Evolutionary conservation across 202 grass and related monocot species (phyloP), one percentile per base, ranked within the genome.

Genomic region (Digitaria exilis): DNA sequence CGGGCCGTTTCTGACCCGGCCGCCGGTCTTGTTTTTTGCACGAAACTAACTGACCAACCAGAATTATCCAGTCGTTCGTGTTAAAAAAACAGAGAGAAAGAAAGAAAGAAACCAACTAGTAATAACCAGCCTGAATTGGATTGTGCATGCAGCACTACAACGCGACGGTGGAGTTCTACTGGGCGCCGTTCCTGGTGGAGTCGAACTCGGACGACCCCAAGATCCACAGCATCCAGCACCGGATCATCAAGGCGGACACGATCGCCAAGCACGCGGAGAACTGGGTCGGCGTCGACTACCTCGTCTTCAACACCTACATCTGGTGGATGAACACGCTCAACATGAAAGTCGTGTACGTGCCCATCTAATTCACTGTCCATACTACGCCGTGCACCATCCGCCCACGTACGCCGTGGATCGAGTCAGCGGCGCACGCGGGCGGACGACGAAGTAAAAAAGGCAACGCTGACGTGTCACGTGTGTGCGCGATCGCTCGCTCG

Each of bases 101-200:
- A 55, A 6, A 6, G 19, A 54, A 9, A n/a, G 3, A 55, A 58
- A 13, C 22, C n/a, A n/a, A n/a, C n/a, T n/a, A n/a, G n/a, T n/a
- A n/a, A n/a, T 55, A 22, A 9, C 9, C 0, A 2, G 22, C 9
- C 21, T 2, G 54, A 57, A 59, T 55, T 59, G 10, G 21, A n/a
- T 0, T 0, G 9, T 4, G 24, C 1, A 4, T 52, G 79, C 84
- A 97, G 94, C 87, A 85, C 82, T 97, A 77, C 35, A 94, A 97
- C 76, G 91, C 94, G 65, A 97, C 94, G 80, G 84, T 97, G 21
- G 94, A 97, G 85, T 97, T 97, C 92, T 97, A 97, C 85, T 97
- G 94, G 94, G 87, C 94, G 45, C 94, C 94, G 25, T 97, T 97
- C 79, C 80, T 97, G 28, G 94, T 97, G 52, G 94, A 97, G 60